Evolutionary conservation across 768 basidiomycete genomes (phyloP), one percentile per base, ranked within the genome.

Genomic region (Hygrocybe coccinea): DNA sequence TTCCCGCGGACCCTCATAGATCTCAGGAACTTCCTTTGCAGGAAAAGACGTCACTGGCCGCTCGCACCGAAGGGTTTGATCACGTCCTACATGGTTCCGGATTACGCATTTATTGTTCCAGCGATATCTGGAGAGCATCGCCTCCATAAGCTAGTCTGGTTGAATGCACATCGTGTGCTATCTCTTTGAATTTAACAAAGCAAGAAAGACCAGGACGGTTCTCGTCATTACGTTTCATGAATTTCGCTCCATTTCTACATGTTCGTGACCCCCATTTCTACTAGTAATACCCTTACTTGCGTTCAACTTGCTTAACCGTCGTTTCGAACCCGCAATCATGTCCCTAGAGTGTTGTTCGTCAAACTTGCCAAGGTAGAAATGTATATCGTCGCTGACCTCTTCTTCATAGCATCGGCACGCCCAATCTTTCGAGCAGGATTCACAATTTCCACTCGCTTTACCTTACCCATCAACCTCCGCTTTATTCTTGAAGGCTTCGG

Each of bases 401-500:
- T 89, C 71, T 82, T 91, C 48, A 89, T 79, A 5, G 87, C 85
- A 58, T 89, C 85, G 25, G 67, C 76, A 47, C 85, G 79, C 3
- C 88, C 87, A 48, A 90, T 78, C 58, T 76, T 79, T 37, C 87
- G 77, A 3, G 87, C 87, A 22, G 76, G 74, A 61, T 89, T 89
- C 50, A 92, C 85, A 5, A 72, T 77, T 49, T 93, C 87, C 2
- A 88, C 80, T 17, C 88, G 86, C 68, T 90, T 87, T 6, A 84
- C 76, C 71, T 88, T 91, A 55, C 90, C 90, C 83, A 97, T 91
- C 65, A 84, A 76, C 62, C 79, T 83, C 59, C 88, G 85, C 72
- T 89, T 87, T 76, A 93, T 79, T 71, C 92, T 95, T 1, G 89
- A 89, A 0, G 95, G 94, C 67, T 91, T 94, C 19, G 89, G 89